These are phyloP conservation scores for Scedosporium minutisporum DNA, from an alignment of 2,329 filamentous ascomycete genomes.

Conservation along the genomic window DNA sequence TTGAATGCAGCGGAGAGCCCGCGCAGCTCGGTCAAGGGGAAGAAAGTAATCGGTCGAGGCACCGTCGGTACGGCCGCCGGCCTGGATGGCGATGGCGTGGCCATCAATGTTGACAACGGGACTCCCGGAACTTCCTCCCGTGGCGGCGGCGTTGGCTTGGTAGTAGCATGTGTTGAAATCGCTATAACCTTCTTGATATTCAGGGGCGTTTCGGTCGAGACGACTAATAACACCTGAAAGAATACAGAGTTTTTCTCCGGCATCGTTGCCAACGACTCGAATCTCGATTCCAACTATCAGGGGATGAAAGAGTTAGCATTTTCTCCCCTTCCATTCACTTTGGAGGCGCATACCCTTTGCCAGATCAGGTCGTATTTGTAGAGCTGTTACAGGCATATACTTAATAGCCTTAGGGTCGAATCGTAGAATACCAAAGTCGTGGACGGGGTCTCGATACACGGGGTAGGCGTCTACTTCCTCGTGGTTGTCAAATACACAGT, in stretches of 20 bases:
- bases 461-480: constrained; percentile 93
- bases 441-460: constrained; percentile 94
- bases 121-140: constrained; percentile 95
- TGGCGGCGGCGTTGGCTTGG: constrained; percentile 92
- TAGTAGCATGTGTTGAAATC: constrained; percentile 97
- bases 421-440: constrained; percentile 94
- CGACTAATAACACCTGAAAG: constrained; percentile 94
- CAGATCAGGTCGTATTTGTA: constrained; percentile 74
- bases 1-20: constrained; percentile 79
- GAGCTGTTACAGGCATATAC: constrained; percentile 82
- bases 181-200: constrained; percentile 95
- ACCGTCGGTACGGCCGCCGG: constrained; percentile 85
- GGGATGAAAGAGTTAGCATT: neutral
- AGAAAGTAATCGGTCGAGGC: constrained; percentile 97
- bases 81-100: constrained; percentile 83
- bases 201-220: constrained; percentile 89
- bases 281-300: constrained; percentile 76
- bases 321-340: neutral
- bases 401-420: constrained; percentile 96
- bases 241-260: constrained; percentile 96
- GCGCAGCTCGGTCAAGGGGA: constrained; percentile 78
- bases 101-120: constrained; percentile 95
- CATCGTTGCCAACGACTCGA: constrained; percentile 94
- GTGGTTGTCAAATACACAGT: constrained; percentile 97
- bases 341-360: constrained; percentile 47